Evolutionary conservation across 345 rosid genomes (phyloP).

Genomic region (Gynandropsis gynandra): DNA sequence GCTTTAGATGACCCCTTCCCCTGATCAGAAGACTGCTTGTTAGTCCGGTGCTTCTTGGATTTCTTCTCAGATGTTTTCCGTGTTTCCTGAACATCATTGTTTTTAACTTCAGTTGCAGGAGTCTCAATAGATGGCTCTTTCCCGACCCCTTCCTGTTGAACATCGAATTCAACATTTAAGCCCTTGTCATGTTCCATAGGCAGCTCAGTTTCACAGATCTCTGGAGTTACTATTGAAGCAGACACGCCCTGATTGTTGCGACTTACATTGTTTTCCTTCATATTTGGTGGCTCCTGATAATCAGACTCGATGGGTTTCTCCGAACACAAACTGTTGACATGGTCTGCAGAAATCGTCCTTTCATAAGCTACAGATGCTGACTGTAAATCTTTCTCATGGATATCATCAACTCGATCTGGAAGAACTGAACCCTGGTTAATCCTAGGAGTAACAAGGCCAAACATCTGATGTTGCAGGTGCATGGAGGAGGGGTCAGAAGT

Average conservation of each 20-base stretch:
- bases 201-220: slow-evolving; percentile 29
- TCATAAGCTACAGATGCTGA: slow-evolving; percentile 29
- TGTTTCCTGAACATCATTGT: slow-evolving; percentile 45
- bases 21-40: slow-evolving; percentile 51
- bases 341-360: slow-evolving; percentile 29
- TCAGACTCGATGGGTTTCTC: slow-evolving; percentile 31
- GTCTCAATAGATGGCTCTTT: slow-evolving; percentile 27
- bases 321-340: slow-evolving; percentile 26
- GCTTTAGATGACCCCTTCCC: slow-evolving; percentile 41
- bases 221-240: slow-evolving; percentile 20
- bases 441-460: slow-evolving; percentile 33
- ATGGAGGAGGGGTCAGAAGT: slow-evolving; percentile 35
- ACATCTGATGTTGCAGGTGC: slow-evolving; percentile 48
- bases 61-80: slow-evolving; percentile 74
- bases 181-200: slow-evolving; percentile 20
- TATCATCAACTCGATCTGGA: slow-evolving; percentile 32
- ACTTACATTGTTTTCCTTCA: slow-evolving; percentile 33
- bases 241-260: slow-evolving; percentile 18
- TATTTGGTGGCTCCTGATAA: slow-evolving; percentile 18
- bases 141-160: slow-evolving; percentile 31
- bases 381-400: slow-evolving; percentile 32
- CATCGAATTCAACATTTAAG: slow-evolving; percentile 26
- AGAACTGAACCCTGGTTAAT: slow-evolving; percentile 29
- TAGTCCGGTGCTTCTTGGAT: slow-evolving; percentile 68
- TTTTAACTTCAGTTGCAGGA: slow-evolving; percentile 33